Conservation (phyloP, 169 alveolate species). For the Plasmodium gaboni region DNA sequence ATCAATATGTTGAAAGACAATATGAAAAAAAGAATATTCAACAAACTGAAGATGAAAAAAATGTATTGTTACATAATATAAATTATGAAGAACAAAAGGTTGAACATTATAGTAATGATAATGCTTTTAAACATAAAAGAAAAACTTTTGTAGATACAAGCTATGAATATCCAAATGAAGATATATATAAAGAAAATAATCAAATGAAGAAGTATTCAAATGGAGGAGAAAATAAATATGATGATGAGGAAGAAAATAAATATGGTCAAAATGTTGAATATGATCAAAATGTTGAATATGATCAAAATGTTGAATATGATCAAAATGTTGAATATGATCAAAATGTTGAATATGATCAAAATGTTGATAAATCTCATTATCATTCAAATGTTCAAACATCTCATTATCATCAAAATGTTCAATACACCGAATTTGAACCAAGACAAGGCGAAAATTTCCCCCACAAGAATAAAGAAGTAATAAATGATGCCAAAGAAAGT, state of each 20-base stretch:
- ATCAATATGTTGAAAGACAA: not conserved
- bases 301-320: not conserved
- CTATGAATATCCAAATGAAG: no score
- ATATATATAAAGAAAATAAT: no score
- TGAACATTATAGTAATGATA: not conserved
- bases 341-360: not conserved
- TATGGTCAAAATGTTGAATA: not conserved
- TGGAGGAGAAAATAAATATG: not conserved
- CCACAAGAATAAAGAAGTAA: no score
- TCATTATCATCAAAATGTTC: not conserved
- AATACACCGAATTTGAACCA: no score
- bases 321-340: not conserved
- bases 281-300: not conserved
- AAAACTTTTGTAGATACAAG: no score
- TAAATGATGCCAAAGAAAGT: not conserved
- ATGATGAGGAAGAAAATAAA: not conserved
- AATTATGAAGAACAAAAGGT: not conserved
- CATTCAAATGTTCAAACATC: no score
- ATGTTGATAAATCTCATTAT: not conserved
- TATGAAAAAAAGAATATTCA: not conserved
- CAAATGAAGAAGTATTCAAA: no score
- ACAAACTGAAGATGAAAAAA: not conserved
- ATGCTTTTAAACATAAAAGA: not conserved
- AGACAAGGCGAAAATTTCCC: no score
- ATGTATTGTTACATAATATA: not conserved